Evolutionary conservation across 176 grass and related monocot genomes (phyloP).

Genomic region (Oryza nivara): DNA sequence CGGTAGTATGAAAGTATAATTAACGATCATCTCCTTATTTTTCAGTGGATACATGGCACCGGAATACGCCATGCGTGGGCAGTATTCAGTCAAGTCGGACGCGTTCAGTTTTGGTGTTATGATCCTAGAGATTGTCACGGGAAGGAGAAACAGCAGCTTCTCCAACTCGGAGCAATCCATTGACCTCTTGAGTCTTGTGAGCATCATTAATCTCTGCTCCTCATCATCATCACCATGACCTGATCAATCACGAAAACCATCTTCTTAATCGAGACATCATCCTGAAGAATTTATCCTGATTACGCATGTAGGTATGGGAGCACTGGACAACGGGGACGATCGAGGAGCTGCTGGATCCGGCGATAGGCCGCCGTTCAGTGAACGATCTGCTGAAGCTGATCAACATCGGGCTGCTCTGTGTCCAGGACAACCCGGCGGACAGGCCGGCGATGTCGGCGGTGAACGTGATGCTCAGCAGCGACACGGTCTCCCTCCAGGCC

Average conservation of each 20-base stretch:
- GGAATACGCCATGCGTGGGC: conserved; percentile 59
- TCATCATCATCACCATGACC: background rate
- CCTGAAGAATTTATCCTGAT: too few species aligned
- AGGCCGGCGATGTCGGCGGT: conserved; percentile 59
- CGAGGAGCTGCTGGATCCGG: conserved; percentile 44
- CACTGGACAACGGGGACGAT: conserved; percentile 45
- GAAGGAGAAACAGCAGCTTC: conserved; percentile 47
- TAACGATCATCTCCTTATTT: background rate
- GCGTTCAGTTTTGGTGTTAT: conserved; percentile 62
- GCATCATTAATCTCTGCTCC: background rate
- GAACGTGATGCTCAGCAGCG: conserved; percentile 57
- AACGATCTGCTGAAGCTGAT: conserved; percentile 36
- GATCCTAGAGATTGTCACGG: conserved; percentile 61
- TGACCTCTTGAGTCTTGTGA: conserved; percentile 52
- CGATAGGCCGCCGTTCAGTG: background rate
- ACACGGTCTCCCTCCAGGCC: conserved; percentile 45
- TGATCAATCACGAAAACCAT: background rate
- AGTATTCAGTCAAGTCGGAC: conserved; percentile 60
- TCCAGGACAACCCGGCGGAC: conserved; percentile 58
- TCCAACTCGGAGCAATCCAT: conserved; percentile 16
- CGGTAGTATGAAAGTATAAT: background rate
- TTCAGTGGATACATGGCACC: conserved; percentile 54
- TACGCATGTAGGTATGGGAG: conserved; percentile 47
- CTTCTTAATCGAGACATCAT: background rate
- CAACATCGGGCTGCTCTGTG: conserved; percentile 62